Base-by-base conservation (phyloP, 768 basidiomycete species). In the Amanita rimosa region DNA sequence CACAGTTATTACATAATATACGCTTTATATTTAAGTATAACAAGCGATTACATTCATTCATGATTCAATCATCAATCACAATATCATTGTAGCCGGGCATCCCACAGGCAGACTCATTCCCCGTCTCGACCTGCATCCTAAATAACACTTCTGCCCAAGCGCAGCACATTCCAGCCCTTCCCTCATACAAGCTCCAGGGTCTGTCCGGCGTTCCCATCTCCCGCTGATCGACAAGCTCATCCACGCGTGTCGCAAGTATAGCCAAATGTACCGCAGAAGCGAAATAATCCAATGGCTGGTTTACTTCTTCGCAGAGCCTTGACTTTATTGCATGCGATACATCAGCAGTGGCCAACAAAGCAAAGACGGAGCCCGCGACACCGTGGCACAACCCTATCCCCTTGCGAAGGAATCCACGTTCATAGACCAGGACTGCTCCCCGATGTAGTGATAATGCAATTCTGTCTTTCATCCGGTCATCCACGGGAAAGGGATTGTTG, bases 321-420 rank as follows among this genome's bases (percentile, higher is more conserved):
- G 22, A 48, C 10, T 53, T 38, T 13, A 53, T 53, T 36, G 55
- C 55, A 39, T 72, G 71, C n/a, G 76, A 61, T 1, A 63, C 69
- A 40, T 71, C 66, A 0, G 75, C 71, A 1, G 66, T 69, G 0
- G 74, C 68, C 17, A 81, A 65, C 8, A 79, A 66, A 2, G 74
- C 73, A 51, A 70, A 78, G 5, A 78, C 68, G n/a, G 64, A 71
- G 3, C 79, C 78, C 7, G 67, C 74, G 4, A 74, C 67, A 4
- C 79, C 79, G 53, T 81, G 78, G 55, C 79, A 81, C 9, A 80
- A 62, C 0, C 79, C 78, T n/a, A 78, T 61, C 9, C 79, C 78
- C 57, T 80, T 81, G 3, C 67, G 66, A 14, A 79, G 65, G 6
- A 79, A 55, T 0, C 79, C 78, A 5, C 63, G 65, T 7, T 61